These are phyloP conservation scores for Pascua guehoae DNA, from an alignment of 1,284 basidiomycete species.

Conservation along the genomic window DNA sequence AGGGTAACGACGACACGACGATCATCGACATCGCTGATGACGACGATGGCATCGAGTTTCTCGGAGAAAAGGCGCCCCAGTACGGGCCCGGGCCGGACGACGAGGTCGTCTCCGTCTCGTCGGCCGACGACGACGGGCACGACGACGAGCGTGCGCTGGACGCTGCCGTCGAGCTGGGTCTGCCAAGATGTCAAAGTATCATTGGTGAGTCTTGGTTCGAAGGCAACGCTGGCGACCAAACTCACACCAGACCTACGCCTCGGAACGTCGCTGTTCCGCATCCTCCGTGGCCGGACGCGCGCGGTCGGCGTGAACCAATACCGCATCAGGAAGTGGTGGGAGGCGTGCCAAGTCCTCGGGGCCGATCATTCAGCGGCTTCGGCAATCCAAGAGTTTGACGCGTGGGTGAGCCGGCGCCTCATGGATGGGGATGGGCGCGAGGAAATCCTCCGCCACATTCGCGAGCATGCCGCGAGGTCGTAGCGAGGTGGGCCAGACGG, in stretches of 20 bases:
- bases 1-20: neutral
- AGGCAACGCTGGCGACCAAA: too few relatives aligned
- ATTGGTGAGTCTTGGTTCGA: neutral
- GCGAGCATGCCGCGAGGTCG: too few relatives aligned
- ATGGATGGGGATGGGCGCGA: neutral
- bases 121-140: neutral
- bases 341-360: neutral
- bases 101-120: neutral
- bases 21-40: neutral
- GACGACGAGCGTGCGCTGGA: neutral
- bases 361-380: neutral
- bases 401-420: neutral
- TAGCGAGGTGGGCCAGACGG: too few relatives aligned
- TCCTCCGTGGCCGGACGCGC: neutral
- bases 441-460: neutral
- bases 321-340: neutral
- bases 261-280: constrained; percentile 1
- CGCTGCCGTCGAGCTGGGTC: neutral
- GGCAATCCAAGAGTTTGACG: constrained; percentile 1
- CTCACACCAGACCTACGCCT: neutral
- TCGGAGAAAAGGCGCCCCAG: neutral
- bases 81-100: neutral
- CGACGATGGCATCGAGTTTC: neutral
- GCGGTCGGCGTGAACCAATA: neutral
- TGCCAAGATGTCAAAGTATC: neutral